A percentile compares a stretch with the other conserved stretches of the same genome.
phyloP scores from a whole-genome alignment of 2,329 filamentous ascomycete genomes.

The Colletotrichum spinosum region DNA sequence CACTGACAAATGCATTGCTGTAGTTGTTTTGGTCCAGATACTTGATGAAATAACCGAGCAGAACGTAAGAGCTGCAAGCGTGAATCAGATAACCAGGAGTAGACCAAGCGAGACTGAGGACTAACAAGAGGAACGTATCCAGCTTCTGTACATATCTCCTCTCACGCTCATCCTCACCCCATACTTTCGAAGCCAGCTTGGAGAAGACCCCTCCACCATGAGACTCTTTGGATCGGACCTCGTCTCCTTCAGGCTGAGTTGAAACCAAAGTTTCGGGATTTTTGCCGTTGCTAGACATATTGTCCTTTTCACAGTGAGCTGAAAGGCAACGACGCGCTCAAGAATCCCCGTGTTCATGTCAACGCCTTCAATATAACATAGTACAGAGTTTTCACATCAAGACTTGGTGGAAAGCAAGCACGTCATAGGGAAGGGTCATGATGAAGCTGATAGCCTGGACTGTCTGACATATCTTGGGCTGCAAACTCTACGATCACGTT shows the following conservation, averaged over 20 bases:
- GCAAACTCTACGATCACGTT: neutral
- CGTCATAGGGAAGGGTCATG: neutral
- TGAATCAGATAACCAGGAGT: no score
- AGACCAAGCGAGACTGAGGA: no score
- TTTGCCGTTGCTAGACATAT: neutral
- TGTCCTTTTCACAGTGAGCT: neutral
- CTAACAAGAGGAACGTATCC: constrained; percentile 20
- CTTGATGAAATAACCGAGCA: constrained; percentile 35
- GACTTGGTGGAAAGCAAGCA: neutral
- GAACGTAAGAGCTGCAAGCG: constrained; percentile 12
- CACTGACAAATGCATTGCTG: constrained; percentile 42
- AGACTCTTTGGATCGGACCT: neutral
- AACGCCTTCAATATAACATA: neutral
- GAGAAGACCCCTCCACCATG: neutral
- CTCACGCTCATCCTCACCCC: constrained; percentile 1
- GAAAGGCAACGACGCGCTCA: no score
- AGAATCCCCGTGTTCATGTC: no score
- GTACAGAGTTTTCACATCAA: neutral
- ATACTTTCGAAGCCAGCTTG: neutral
- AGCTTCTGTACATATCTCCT: constrained; percentile 23
- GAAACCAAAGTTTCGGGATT: neutral
- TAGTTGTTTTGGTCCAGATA: constrained; percentile 47
- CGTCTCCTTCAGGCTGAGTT: neutral
- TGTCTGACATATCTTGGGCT: neutral
- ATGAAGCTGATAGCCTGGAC: neutral